phyloP scores from a whole-genome alignment of 208 protist genomes.

The Leishmania tarentolae region DNA sequence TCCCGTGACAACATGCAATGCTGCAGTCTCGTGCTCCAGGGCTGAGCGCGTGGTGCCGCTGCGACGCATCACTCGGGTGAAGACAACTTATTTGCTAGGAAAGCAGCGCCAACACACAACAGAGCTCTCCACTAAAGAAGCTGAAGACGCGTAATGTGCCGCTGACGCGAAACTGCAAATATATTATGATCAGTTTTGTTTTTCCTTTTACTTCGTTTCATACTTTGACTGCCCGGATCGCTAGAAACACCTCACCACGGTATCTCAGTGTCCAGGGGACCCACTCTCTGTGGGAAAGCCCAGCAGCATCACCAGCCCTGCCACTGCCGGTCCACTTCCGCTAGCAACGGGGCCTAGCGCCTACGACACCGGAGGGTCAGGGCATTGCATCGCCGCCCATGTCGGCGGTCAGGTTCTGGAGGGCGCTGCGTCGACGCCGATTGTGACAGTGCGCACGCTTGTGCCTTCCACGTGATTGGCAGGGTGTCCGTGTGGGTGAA shows the following conservation, averaged over 20 bases:
- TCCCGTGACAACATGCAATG: not conserved
- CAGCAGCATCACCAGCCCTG: not conserved
- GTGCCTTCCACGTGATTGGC: not conserved
- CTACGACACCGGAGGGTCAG: not conserved
- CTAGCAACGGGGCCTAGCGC: not conserved
- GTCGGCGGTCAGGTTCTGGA: not conserved
- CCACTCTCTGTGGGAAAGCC: not conserved
- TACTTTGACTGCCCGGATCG: not conserved
- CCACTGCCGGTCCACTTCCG: not conserved
- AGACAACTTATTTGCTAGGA: not conserved
- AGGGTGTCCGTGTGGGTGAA: not conserved
- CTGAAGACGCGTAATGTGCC: not conserved
- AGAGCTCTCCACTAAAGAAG: too few species aligned
- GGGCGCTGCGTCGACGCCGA: not conserved
- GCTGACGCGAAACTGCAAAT: not conserved
- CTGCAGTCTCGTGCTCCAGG: not conserved
- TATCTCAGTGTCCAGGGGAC: not conserved
- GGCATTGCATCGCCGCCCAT: not conserved
- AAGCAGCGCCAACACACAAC: not conserved
- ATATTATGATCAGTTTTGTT: not conserved
- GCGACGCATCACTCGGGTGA: not conserved
- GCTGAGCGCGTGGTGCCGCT: not conserved
- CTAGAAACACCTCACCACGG: not conserved
- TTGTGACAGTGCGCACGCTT: not conserved
- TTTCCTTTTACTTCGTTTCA: not conserved